Conservation (phyloP, 164 flowering plant genomes). For the Echeveria elegans region DNA sequence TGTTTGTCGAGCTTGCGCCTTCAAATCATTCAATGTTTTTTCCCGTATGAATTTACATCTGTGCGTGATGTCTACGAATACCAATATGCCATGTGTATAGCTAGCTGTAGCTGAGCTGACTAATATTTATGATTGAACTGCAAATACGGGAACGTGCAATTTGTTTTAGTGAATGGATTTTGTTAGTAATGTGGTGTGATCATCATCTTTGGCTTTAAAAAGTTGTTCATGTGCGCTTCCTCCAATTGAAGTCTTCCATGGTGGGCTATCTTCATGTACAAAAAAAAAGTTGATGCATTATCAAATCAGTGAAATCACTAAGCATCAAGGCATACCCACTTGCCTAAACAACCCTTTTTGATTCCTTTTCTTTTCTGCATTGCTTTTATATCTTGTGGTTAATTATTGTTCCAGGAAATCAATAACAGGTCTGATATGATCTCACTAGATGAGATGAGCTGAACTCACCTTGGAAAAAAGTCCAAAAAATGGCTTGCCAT, state of each 20-base stretch:
- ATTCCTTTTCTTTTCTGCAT: not conserved
- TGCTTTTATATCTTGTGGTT: not conserved
- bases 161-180: not conserved
- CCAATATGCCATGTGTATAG: too few relatives aligned
- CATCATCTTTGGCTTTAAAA: not conserved
- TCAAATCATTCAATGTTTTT: too few relatives aligned
- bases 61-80: too few relatives aligned
- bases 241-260: not conserved
- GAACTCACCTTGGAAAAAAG: not conserved
- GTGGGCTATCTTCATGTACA: conserved; percentile 8
- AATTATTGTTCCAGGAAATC: not conserved
- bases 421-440: not conserved
- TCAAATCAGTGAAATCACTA: conserved; percentile 5
- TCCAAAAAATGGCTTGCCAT: not conserved
- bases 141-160: too few relatives aligned
- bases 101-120: too few relatives aligned
- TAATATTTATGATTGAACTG: too few relatives aligned
- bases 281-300: conserved; percentile 6
- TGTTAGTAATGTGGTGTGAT: not conserved
- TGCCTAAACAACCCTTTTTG: not conserved
- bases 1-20: too few relatives aligned
- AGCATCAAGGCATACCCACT: conserved; percentile 6
- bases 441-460: not conserved
- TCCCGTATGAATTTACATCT: too few relatives aligned
- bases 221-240: not conserved